phyloP scores from a whole-genome alignment of 495 filamentous ascomycete species.

The Rusavskia elegans region DNA sequence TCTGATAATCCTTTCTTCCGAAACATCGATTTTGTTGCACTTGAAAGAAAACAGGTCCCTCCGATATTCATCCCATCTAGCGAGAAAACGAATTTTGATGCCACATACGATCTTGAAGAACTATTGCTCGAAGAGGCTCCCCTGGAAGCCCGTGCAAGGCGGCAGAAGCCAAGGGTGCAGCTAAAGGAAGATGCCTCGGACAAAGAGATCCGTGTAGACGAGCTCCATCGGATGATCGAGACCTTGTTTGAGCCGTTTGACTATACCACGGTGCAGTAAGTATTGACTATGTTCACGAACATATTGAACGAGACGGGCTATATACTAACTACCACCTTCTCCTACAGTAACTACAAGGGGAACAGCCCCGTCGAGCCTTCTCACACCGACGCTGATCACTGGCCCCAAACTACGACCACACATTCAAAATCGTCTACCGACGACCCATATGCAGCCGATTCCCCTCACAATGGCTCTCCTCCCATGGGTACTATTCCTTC shows the following conservation, averaged over 20 bases:
- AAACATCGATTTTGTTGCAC: slow-evolving; percentile 64
- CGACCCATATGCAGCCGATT: slow-evolving; percentile 5
- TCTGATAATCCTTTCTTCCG: slow-evolving; percentile 80
- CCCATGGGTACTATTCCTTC: slow-evolving; percentile 2
- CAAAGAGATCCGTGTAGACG: slow-evolving; percentile 87
- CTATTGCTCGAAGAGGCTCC: slow-evolving; percentile 88
- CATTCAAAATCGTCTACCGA: slow-evolving; percentile 13
- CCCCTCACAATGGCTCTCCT: slow-evolving; percentile 7
- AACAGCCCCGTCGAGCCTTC: slow-evolving; percentile 6
- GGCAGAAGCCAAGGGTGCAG: slow-evolving; percentile 84
- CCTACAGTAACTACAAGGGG: slow-evolving; percentile 12
- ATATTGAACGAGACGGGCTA: background rate
- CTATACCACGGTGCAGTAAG: slow-evolving; percentile 63
- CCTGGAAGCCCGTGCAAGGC: slow-evolving; percentile 75
- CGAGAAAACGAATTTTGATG: slow-evolving; percentile 98
- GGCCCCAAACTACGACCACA: slow-evolving; percentile 5
- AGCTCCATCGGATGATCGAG: slow-evolving; percentile 88
- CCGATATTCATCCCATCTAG: slow-evolving; percentile 84
- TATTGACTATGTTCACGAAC: slow-evolving; percentile 11
- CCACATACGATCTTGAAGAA: slow-evolving; percentile 94
- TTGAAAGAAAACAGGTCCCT: slow-evolving; percentile 79
- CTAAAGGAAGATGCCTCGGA: slow-evolving; percentile 89
- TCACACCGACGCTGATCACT: slow-evolving; percentile 5
- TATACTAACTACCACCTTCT: background rate
- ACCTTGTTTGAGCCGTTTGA: slow-evolving; percentile 91